Evolutionary conservation across 2,329 filamentous ascomycete genomes (phyloP).

Genomic region (Fusarium beomiforme): DNA sequence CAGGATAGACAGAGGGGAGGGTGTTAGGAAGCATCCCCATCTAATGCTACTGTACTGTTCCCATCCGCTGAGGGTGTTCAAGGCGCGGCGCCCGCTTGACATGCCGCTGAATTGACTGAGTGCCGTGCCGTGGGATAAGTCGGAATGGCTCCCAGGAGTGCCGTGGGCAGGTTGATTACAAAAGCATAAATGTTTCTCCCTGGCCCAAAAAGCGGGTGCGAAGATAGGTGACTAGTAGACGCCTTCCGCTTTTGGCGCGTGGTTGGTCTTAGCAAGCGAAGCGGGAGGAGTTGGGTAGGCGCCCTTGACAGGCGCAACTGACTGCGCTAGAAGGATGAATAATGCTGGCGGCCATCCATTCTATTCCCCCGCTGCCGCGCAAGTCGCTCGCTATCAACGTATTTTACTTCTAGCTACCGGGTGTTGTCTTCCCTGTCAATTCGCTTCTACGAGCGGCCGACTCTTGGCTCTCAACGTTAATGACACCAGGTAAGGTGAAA

Average conservation of each 20-base stretch:
- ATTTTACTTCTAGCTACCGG: background rate
- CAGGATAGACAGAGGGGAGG: constrained; percentile 8
- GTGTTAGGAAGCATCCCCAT: constrained; percentile 13
- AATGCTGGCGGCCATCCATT: constrained; percentile 30
- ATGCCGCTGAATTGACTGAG: constrained; percentile 34
- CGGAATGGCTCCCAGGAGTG: constrained; percentile 28
- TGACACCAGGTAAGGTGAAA: background rate
- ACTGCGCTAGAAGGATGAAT: constrained; percentile 34
- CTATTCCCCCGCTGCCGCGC: constrained; percentile 31
- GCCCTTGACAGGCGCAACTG: constrained; percentile 35
- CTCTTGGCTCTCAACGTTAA: constrained; percentile 20
- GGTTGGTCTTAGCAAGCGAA: constrained; percentile 28
- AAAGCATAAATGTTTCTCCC: background rate
- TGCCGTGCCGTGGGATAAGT: constrained; percentile 31
- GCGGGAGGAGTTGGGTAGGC: constrained; percentile 22
- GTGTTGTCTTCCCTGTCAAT: constrained; percentile 5
- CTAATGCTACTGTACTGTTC: constrained; percentile 9
- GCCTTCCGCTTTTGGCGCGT: constrained; percentile 43
- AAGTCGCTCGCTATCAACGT: constrained; percentile 16
- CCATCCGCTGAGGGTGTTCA: constrained; percentile 9
- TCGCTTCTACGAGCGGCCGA: constrained; percentile 16
- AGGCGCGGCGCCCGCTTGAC: constrained; percentile 37
- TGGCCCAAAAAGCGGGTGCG: constrained; percentile 26
- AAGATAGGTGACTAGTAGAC: constrained; percentile 29
- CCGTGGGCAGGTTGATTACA: constrained; percentile 18